Percentiles rank a stretch among this genome's conserved stretches.
Conservation (phyloP, 257 asterid genomes). For the Capsicum pubescens region DNA sequence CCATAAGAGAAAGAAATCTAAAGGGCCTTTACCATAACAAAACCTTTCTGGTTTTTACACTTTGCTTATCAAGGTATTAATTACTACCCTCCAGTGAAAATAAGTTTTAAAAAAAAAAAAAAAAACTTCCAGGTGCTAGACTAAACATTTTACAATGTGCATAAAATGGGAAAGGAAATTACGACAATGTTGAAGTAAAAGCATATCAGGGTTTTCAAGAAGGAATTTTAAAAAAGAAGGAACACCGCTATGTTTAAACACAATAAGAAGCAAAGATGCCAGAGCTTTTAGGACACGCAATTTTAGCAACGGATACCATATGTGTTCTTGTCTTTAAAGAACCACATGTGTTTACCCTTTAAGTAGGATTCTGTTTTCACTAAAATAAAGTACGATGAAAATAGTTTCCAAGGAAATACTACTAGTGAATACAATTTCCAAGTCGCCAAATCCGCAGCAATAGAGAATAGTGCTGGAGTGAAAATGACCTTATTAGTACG, state of each 20-base stretch:
- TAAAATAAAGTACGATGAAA: not conserved
- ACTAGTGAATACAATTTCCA: not conserved
- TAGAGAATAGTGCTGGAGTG: too few relatives aligned
- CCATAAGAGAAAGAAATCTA: not conserved
- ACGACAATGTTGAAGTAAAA: not conserved
- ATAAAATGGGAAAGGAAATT: not conserved
- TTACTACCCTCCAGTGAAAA: too few relatives aligned
- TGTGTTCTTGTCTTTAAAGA: not conserved
- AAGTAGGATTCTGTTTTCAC: too few relatives aligned
- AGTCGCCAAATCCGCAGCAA: not conserved
- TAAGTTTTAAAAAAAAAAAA: too few relatives aligned
- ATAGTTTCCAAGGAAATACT: not conserved
- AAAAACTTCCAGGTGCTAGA: not conserved
- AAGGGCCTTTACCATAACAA: not conserved
- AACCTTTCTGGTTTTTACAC: not conserved
- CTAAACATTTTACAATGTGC: not conserved
- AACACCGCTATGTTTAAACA: too few relatives aligned
- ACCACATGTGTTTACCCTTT: too few relatives aligned
- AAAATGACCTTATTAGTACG: conserved; percentile 75
- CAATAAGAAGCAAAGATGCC: too few relatives aligned
- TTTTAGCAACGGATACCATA: too few relatives aligned
- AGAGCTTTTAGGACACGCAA: too few relatives aligned
- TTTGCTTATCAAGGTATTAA: not conserved
- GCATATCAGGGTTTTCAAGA: not conserved
- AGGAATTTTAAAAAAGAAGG: too few relatives aligned